Base-by-base conservation (phyloP, 208 protist species). In the Crithidia bombi region DNA sequence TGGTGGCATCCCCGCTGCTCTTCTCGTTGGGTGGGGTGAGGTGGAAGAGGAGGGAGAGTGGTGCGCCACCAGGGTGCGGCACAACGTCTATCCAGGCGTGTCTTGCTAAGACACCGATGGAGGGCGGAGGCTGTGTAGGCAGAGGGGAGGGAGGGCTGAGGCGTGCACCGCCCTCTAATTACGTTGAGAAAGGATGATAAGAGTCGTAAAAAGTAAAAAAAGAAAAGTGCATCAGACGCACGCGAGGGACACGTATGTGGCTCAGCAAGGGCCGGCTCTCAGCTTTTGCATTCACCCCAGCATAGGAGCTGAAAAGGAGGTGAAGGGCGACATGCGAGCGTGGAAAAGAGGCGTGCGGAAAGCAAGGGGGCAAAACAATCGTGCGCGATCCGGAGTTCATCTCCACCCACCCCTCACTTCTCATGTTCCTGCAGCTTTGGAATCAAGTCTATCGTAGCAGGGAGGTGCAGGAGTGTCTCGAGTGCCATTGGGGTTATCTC, bases 391-490 rank as follows among this genome's bases (percentile, higher is more conserved):
- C 38, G 21, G 43, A 9, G 43, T 19, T 19, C 21, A 5, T 47
- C 14, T 47, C 15, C 21, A 21, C 5, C 25, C 19, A 21, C 15
- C 38, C 6, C 25, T 5, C 21, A 1, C 10, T 5, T 14, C 11
- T 38, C 10, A 15, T 35, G 6, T 46, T 23, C 61, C 15, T 61
- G 32, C 57, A 23, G n/a, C 17, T 17, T 46, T 0, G 28, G 57
- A 17, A 73, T 17, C 25, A 19, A 3, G n/a, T 65, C 47, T 0
- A 49, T 21, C 1, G 38, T 50, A 15, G 25, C 5, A 1, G 57
- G 36, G 7, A 73, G 25, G 12, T 44, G 38, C 44, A 65, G 35
- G 57, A 73, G 10, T 23, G 17, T 12, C 6, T 14, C 26, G 36
- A 73, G 4, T 11, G 30, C 15, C 5, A 35, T 30, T 21, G 21